Conservation (phyloP, 73 alveolate genomes). For the Paramecium sexaurelia region DNA sequence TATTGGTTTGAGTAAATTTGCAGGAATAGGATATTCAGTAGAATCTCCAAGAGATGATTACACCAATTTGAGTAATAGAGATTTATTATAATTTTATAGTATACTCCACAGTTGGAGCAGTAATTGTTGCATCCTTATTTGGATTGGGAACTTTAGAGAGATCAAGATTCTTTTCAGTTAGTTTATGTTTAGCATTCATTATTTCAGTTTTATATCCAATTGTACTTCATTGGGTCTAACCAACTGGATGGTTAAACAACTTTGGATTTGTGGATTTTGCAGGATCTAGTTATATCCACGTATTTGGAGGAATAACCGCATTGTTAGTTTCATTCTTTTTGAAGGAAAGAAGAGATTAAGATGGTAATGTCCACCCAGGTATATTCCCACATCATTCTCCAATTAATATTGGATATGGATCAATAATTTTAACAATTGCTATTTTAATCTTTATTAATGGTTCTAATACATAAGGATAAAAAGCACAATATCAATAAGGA, state of each 20-base stretch:
- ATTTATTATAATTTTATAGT: slow-evolving; percentile 35
- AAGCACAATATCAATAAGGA: neutral
- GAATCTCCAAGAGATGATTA: slow-evolving; percentile 48
- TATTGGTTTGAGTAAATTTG: slow-evolving; percentile 56
- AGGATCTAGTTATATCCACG: slow-evolving; percentile 73
- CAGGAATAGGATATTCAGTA: slow-evolving; percentile 25
- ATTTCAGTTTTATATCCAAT: slow-evolving; percentile 71
- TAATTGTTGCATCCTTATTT: slow-evolving; percentile 69
- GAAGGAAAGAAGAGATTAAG: slow-evolving; percentile 55
- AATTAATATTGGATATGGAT: slow-evolving; percentile 40
- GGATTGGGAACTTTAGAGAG: slow-evolving; percentile 73
- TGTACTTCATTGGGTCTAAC: slow-evolving; percentile 67
- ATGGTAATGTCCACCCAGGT: slow-evolving; percentile 68
- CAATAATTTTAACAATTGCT: neutral
- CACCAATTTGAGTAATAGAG: neutral
- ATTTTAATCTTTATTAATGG: neutral
- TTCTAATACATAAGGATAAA: neutral
- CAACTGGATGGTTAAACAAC: slow-evolving; percentile 69
- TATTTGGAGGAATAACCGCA: slow-evolving; percentile 74
- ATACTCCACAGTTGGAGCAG: slow-evolving; percentile 64
- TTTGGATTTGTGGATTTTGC: slow-evolving; percentile 73
- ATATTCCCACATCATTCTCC: slow-evolving; percentile 47
- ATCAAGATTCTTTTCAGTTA: slow-evolving; percentile 64
- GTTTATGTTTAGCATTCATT: slow-evolving; percentile 68
- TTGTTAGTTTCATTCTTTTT: slow-evolving; percentile 68